Evolutionary conservation across 352 stramenopile genomes (phyloP).

Genomic region (Albugo laibachii): DNA sequence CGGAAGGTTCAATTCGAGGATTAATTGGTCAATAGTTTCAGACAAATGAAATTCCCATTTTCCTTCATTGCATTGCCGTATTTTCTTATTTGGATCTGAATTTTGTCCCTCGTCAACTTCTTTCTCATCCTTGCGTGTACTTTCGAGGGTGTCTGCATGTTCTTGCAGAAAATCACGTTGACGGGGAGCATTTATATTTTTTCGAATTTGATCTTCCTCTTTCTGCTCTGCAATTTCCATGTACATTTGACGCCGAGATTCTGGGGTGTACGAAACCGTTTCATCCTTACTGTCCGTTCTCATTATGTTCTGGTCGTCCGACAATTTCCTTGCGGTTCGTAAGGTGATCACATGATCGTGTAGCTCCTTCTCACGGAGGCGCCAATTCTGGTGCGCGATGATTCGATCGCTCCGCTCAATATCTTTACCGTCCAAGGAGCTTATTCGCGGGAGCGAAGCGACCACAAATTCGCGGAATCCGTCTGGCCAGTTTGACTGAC

Average conservation of each 20-base stretch:
- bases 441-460: slow-evolving; percentile 61
- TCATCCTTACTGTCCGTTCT: slow-evolving; percentile 14
- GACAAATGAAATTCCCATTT: slow-evolving; percentile 73
- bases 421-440: slow-evolving; percentile 79
- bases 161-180: slow-evolving; percentile 78
- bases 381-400: slow-evolving; percentile 64
- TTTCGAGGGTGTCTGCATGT: slow-evolving; percentile 36
- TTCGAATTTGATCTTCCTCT: slow-evolving; percentile 68
- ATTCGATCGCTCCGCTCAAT: slow-evolving; percentile 77
- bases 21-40: slow-evolving; percentile 19
- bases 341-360: slow-evolving; percentile 9
- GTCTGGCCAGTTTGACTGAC: slow-evolving; percentile 45
- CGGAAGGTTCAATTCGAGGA: slow-evolving; percentile 70
- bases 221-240: slow-evolving; percentile 88
- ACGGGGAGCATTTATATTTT: slow-evolving; percentile 55
- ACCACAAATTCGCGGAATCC: slow-evolving; percentile 74
- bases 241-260: slow-evolving; percentile 71
- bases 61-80: slow-evolving; percentile 84
- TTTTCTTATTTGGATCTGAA: slow-evolving; percentile 6
- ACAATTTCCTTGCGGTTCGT: slow-evolving; percentile 8
- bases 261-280: slow-evolving; percentile 44
- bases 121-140: slow-evolving; percentile 12
- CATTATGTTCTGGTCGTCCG: slow-evolving; percentile 7
- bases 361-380: slow-evolving; percentile 17
- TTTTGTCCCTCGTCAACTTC: slow-evolving; percentile 1